These are phyloP conservation scores for Diaporthe ampelina DNA, from an alignment of 2,329 filamentous ascomycete species.

Conservation along the genomic window DNA sequence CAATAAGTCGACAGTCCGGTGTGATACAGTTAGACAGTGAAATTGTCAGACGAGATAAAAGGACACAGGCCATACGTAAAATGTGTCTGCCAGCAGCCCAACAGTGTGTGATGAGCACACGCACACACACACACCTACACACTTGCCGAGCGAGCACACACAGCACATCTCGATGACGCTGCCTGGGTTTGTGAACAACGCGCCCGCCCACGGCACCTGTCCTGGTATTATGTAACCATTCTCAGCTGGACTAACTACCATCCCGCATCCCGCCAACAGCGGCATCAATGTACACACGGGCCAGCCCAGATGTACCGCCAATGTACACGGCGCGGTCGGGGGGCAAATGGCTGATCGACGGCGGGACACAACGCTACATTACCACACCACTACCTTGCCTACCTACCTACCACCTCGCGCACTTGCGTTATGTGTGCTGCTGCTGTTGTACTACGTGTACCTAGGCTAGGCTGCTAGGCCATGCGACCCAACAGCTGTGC, in stretches of 20 bases:
- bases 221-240: neutral
- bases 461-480: no score
- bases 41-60: neutral
- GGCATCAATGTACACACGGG: neutral
- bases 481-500: neutral
- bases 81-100: neutral
- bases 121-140: neutral
- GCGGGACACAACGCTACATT: slow-evolving; percentile 23
- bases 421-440: neutral
- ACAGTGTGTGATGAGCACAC: neutral
- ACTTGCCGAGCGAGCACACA: neutral
- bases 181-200: neutral
- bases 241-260: neutral
- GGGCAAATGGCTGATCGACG: slow-evolving; percentile 14
- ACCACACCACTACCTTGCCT: neutral
- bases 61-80: neutral
- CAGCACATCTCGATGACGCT: slow-evolving; percentile 9
- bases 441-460: no score
- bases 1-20: neutral
- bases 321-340: neutral
- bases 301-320: neutral
- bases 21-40: neutral
- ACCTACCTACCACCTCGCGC: no score
- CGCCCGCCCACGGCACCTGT: neutral
- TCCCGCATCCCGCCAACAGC: no score